A percentile compares a stretch with the other conserved stretches of the same genome.
Conservation (phyloP, 2,329 filamentous ascomycete species). For the Fusarium sarcochroum region DNA sequence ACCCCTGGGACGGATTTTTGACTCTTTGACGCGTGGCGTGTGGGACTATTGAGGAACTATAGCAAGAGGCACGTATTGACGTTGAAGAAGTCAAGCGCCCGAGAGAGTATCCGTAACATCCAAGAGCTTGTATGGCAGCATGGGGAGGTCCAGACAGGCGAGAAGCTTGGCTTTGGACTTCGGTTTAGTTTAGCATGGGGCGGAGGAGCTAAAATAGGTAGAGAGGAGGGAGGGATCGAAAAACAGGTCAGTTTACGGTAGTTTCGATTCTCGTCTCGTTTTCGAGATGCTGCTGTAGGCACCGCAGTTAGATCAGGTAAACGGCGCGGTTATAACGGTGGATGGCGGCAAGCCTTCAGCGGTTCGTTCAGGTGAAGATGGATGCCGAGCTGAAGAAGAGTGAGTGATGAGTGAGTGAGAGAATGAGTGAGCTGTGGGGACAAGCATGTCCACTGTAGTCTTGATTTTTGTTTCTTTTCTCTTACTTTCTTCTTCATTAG, state of each 20-base stretch:
- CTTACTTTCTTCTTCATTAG: neutral
- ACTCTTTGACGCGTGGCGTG: conserved; percentile 24
- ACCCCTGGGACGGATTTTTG: conserved; percentile 1
- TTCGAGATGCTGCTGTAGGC: conserved; percentile 25
- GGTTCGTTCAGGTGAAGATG: conserved; percentile 23
- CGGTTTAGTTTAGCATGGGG: neutral
- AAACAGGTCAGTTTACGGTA: conserved; percentile 11
- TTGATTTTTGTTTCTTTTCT: conserved; percentile 1
- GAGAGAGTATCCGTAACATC: conserved; percentile 1
- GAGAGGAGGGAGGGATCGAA: conserved; percentile 9
- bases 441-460: too few relatives aligned
- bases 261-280: conserved; percentile 19
- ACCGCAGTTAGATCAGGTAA: conserved; percentile 28
- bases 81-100: conserved; percentile 3
- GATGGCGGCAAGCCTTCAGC: conserved; percentile 17
- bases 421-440: neutral
- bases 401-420: neutral
- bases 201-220: conserved; percentile 20
- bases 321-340: conserved; percentile 27
- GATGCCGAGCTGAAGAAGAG: conserved; percentile 13
- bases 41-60: conserved; percentile 25
- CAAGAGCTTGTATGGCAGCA: neutral
- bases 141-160: conserved; percentile 11
- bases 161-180: conserved; percentile 6
- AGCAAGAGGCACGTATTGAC: neutral